Base-by-base conservation (phyloP, 805 yeast species). In the Isabelozyma heimii region DNA sequence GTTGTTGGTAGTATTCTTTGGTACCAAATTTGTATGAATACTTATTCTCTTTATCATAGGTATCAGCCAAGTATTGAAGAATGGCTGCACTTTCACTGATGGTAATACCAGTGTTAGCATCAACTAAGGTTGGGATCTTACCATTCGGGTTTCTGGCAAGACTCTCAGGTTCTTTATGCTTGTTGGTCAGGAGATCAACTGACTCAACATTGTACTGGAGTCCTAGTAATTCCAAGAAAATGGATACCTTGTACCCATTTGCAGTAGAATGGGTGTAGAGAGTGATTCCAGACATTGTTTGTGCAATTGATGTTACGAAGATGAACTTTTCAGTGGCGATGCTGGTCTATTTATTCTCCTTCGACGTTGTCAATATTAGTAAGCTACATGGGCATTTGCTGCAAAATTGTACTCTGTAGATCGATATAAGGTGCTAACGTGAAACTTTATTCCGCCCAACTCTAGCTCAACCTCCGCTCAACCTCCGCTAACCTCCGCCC, bases 61-160 rank as follows among this genome's bases (percentile, higher is more conserved):
- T 79, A 52, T 79, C 84, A 47, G 77, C 79, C 26, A 82, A 56
- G 57, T 79, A 82, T 48, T 67, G 60, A 62, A 82, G 60, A 50
- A 82, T 81, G 1, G 85, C 84, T 30, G 77, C 84, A 24, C 81
- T 69, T 62, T 82, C 86, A 51, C 71, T 72, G 16, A 82, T 54
- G 24, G 73, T 61, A 27, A 68, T 69, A 5, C 45, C 48, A 17
- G 69, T 62, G 37, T 52, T 53, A 39, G 61, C 60, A 49, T 65
- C 67, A 0, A 68, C 62, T 28, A 83, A 57, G 0, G 79, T 70
- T 28, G 87, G 87, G 42, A 82, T 75, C 52, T 79, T 65, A 4
- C 86, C 85, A 53, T 81, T 81, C 12, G 81, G 80, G 59, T 80
- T 79, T 56, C 79, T 62, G 44, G 73, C 66, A 45, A 79, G 56